Percentiles rank a stretch among this genome's conserved stretches.
phyloP scores from a whole-genome alignment of 2,329 filamentous ascomycete genomes.

The Fusarium fujikuroi region DNA sequence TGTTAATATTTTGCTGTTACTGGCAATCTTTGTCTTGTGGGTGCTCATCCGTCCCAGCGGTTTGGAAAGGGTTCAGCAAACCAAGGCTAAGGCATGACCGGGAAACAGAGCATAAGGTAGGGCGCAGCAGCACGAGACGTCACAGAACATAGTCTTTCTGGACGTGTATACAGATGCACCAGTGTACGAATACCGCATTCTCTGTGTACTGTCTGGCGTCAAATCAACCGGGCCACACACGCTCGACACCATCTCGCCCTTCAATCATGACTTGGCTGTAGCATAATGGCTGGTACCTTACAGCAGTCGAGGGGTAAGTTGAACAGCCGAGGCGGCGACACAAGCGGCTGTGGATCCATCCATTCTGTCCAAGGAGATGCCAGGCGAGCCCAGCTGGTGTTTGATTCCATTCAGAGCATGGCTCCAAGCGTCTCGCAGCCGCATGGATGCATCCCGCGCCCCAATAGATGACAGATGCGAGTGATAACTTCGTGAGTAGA shows the following conservation, averaged over 20 bases:
- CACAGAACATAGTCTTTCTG: neutral
- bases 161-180: neutral
- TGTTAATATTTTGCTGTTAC: constrained; percentile 9
- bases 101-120: constrained; percentile 7
- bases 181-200: neutral
- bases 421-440: constrained; percentile 1
- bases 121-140: neutral
- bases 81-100: constrained; percentile 20
- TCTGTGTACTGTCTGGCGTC: neutral
- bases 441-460: constrained; percentile 4
- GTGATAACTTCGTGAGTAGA: neutral
- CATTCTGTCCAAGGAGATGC: constrained; percentile 21
- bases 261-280: constrained; percentile 15
- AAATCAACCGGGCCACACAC: neutral
- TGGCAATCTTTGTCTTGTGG: neutral
- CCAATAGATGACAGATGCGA: neutral
- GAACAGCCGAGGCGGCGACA: constrained; percentile 26
- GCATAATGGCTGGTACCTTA: constrained; percentile 35
- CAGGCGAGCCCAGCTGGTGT: constrained; percentile 27
- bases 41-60: constrained; percentile 35
- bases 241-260: constrained; percentile 9
- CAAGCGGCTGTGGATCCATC: constrained; percentile 26
- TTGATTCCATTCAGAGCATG: neutral
- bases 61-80: constrained; percentile 31
- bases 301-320: constrained; percentile 32